phyloP scores from a whole-genome alignment of 345 rosid species.

The Odontarrhena argentea region DNA sequence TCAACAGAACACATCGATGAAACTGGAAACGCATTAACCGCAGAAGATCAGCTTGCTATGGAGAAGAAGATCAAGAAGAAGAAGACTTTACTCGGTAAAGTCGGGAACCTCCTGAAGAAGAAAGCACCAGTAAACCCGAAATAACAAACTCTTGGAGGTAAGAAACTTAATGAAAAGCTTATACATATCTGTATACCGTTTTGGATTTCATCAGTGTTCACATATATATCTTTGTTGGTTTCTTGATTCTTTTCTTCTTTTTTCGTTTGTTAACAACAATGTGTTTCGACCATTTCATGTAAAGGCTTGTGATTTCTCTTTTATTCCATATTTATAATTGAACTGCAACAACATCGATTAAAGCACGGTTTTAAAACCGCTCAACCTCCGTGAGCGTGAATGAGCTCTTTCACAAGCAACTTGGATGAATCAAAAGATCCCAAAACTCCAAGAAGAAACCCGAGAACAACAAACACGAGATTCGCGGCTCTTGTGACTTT shows the following conservation, averaged over 20 bases:
- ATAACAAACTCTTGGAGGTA: conserved; percentile 44
- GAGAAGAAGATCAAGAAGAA: conserved; percentile 67
- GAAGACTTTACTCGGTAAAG: conserved; percentile 86
- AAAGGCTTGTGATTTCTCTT: conserved; percentile 30
- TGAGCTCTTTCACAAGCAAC: conserved; percentile 23
- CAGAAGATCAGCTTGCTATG: conserved; percentile 54
- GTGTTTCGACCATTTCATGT: conserved; percentile 19
- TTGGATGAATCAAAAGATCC: conserved; percentile 47
- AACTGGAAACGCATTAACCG: conserved; percentile 48
- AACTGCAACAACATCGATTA: conserved; percentile 17
- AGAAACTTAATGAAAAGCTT: neutral
- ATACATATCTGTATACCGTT: conserved; percentile 32
- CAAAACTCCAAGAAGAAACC: conserved; percentile 52
- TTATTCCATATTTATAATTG: conserved; percentile 7
- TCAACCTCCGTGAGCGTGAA: conserved; percentile 24
- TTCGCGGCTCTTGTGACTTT: conserved; percentile 44
- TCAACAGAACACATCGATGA: conserved; percentile 61
- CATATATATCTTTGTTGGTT: conserved; percentile 34
- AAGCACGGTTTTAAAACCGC: neutral
- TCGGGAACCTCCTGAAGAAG: conserved; percentile 95
- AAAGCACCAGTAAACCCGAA: conserved; percentile 68
- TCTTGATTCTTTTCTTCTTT: conserved; percentile 40
- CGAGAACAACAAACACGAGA: conserved; percentile 51
- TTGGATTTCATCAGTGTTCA: conserved; percentile 36
- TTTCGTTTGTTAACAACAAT: conserved; percentile 27